These are phyloP conservation scores for Elaeagnus macrophylla DNA, from an alignment of 306 rosid species.

Conservation along the genomic window DNA sequence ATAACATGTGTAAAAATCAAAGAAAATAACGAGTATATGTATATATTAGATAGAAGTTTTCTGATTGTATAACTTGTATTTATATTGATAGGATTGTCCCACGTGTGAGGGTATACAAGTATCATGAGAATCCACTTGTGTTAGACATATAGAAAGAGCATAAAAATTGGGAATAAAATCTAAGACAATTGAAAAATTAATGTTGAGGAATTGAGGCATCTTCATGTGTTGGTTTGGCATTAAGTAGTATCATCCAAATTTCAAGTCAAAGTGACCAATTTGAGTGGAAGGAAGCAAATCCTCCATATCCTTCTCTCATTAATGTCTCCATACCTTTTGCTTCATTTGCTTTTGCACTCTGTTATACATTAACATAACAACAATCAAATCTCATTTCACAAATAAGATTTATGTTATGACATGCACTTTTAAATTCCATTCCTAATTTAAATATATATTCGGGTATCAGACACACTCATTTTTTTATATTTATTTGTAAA, in stretches of 20 bases:
- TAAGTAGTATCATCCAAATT: conserved; percentile 40
- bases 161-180: conserved; percentile 42
- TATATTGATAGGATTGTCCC: conserved; percentile 28
- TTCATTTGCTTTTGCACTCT: conserved; percentile 75
- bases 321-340: conserved; percentile 55
- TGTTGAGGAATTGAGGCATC: conserved; percentile 23
- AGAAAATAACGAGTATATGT: too few relatives aligned
- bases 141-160: conserved; percentile 10
- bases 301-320: conserved; percentile 64
- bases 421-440: too few relatives aligned
- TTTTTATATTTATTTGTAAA: too few relatives aligned
- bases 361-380: conserved; percentile 10
- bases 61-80: conserved; percentile 25
- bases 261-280: conserved; percentile 65
- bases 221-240: conserved; percentile 39
- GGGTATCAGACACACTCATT: too few relatives aligned
- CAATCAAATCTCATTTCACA: conserved; percentile 6
- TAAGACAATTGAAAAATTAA: conserved; percentile 13
- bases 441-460: too few relatives aligned
- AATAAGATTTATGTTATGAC: too few relatives aligned
- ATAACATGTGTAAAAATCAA: too few relatives aligned
- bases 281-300: conserved; percentile 56
- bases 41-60: not conserved
- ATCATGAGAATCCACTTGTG: conserved; percentile 44
- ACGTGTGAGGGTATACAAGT: conserved; percentile 36